Percentiles rank a stretch among this genome's conserved stretches.
Evolutionary conservation across 805 yeast species (phyloP).

Genomic region (Sungouiozyma intestinalis): DNA sequence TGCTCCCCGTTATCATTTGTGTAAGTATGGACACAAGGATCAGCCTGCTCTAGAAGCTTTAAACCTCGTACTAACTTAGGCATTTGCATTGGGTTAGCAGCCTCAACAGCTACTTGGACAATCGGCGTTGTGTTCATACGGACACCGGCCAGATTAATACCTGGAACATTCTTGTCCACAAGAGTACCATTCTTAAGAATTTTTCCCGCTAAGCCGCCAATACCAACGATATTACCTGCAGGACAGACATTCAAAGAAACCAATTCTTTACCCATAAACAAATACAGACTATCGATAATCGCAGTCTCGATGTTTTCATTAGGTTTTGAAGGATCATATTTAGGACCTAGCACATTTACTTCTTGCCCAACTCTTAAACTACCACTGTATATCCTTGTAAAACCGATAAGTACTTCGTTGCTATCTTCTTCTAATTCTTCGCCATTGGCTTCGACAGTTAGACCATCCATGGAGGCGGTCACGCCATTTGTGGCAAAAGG

Average conservation of each 20-base stretch:
- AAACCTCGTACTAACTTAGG: constrained; percentile 69
- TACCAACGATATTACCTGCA: constrained; percentile 91
- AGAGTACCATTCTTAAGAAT: constrained; percentile 82
- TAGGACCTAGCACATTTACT: constrained; percentile 73
- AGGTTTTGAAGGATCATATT: constrained; percentile 60
- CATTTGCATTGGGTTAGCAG: constrained; percentile 75
- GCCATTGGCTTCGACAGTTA: constrained; percentile 37
- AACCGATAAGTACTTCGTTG: constrained; percentile 70
- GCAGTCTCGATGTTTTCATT: constrained; percentile 46
- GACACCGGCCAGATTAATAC: constrained; percentile 70
- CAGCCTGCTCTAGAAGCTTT: constrained; percentile 71
- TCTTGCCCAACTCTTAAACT: constrained; percentile 64
- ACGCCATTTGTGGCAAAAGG: constrained; percentile 30
- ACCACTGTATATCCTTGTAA: constrained; percentile 85
- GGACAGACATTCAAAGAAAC: constrained; percentile 72
- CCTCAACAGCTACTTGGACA: constrained; percentile 92
- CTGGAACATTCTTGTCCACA: constrained; percentile 44
- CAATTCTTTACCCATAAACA: constrained; percentile 89
- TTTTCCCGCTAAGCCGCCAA: constrained; percentile 78
- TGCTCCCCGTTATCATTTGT: constrained; percentile 88
- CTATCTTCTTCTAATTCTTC: constrained; percentile 36
- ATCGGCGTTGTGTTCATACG: constrained; percentile 78
- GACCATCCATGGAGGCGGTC: constrained; percentile 10
- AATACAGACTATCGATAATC: constrained; percentile 56
- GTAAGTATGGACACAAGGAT: constrained; percentile 86